These are phyloP conservation scores for Trichoderma sp. DNA, from an alignment of 2,329 filamentous ascomycete genomes.

Conservation along the genomic window DNA sequence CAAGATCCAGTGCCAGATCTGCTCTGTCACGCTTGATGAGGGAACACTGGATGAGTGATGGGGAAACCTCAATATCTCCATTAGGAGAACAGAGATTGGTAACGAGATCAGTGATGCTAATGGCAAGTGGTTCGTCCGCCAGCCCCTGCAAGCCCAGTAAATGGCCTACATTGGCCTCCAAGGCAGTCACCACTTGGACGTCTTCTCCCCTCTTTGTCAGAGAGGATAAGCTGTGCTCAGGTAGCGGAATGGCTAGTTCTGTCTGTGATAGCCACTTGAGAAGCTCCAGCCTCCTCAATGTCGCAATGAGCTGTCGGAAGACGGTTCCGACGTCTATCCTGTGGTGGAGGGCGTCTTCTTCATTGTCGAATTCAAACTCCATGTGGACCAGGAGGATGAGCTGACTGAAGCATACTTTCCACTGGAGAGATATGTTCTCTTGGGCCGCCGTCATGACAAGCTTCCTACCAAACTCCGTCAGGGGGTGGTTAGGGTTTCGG, in stretches of 20 bases:
- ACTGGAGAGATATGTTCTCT: conserved; percentile 71
- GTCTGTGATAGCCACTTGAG: conserved; percentile 65
- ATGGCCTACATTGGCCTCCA: conserved; percentile 60
- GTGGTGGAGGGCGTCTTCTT: conserved; percentile 61
- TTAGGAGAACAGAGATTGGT: conserved; percentile 62
- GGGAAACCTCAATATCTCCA: conserved; percentile 63
- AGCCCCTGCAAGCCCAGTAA: conserved; percentile 60
- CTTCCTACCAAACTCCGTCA: conserved; percentile 75
- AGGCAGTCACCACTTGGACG: conserved; percentile 51
- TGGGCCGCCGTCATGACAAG: conserved; percentile 73
- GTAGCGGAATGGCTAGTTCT: conserved; percentile 50
- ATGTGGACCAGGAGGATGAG: conserved; percentile 82
- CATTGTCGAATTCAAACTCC: conserved; percentile 74
- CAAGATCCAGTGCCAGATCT: conserved; percentile 58
- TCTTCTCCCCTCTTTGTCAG: conserved; percentile 45
- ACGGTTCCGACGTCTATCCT: conserved; percentile 65
- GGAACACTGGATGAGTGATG: conserved; percentile 60
- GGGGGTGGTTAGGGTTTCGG: conserved; percentile 47
- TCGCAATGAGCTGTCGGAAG: conserved; percentile 66
- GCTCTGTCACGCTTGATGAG: conserved; percentile 58
- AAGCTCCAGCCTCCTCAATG: conserved; percentile 72
- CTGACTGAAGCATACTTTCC: conserved; percentile 75
- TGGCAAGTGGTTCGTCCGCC: conserved; percentile 50
- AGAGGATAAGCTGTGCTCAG: conserved; percentile 33
- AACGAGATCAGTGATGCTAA: conserved; percentile 64